phyloP scores from a whole-genome alignment of 2,329 filamentous ascomycete species.

The Decorospora gaudefroyi region DNA sequence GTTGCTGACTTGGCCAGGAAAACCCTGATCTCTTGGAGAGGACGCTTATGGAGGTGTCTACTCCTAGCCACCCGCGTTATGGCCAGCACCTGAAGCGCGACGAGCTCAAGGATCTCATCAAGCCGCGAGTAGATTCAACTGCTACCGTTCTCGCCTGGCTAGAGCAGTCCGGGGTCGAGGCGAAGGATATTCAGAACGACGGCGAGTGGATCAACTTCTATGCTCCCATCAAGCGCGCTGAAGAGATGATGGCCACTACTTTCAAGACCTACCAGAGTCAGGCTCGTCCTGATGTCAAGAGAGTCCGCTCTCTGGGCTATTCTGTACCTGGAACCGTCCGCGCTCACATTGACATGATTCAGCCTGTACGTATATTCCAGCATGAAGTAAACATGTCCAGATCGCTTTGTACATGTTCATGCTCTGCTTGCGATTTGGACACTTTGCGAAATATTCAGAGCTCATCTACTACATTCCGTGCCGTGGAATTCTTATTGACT shows the following conservation, averaged over 20 bases:
- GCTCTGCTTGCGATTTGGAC: background rate
- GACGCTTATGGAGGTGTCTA: slow-evolving; percentile 64
- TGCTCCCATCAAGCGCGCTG: slow-evolving; percentile 57
- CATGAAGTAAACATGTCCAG: background rate
- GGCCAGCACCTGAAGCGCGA: slow-evolving; percentile 66
- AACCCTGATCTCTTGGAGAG: slow-evolving; percentile 60
- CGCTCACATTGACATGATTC: slow-evolving; percentile 63
- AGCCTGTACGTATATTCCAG: slow-evolving; percentile 50
- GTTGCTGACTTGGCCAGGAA: slow-evolving; percentile 49
- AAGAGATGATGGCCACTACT: slow-evolving; percentile 60
- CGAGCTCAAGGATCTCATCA: slow-evolving; percentile 60
- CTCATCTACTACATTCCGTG: too few species aligned
- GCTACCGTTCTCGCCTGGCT: slow-evolving; percentile 62
- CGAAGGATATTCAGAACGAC: slow-evolving; percentile 54
- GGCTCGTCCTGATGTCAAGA: slow-evolving; percentile 48
- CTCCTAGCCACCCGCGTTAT: slow-evolving; percentile 62
- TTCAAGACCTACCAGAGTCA: slow-evolving; percentile 62
- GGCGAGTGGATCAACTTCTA: slow-evolving; percentile 67
- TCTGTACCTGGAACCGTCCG: slow-evolving; percentile 63
- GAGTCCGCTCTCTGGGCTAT: slow-evolving; percentile 63
- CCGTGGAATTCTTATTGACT: too few species aligned
- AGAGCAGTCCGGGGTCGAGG: slow-evolving; percentile 54
- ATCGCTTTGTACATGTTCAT: background rate
- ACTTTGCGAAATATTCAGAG: background rate
- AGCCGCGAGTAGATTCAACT: slow-evolving; percentile 56